Percentiles rank a stretch among this genome's conserved stretches.
phyloP scores from a whole-genome alignment of 495 filamentous ascomycete genomes.

The Tirmania nivea region DNA sequence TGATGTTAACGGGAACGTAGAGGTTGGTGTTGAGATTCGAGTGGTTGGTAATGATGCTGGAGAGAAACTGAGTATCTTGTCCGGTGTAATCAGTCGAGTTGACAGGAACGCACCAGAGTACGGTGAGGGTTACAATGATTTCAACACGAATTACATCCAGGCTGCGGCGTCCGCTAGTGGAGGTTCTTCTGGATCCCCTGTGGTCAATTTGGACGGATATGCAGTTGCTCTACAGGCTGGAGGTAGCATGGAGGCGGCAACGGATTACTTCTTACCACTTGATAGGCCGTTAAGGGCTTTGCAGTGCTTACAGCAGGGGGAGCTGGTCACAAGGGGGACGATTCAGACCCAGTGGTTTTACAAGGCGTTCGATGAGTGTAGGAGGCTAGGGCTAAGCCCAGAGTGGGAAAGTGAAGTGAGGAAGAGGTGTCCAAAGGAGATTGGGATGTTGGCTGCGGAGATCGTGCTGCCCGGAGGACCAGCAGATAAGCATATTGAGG shows the following conservation, averaged over 20 bases:
- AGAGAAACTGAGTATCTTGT: conserved; percentile 94
- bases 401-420: conserved; percentile 72
- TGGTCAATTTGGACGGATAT: conserved; percentile 85
- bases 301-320: conserved; percentile 54
- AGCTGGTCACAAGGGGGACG: conserved; percentile 65
- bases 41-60: conserved; percentile 98
- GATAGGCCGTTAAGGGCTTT: conserved; percentile 75
- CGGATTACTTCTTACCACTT: conserved; percentile 91
- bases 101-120: conserved; percentile 97
- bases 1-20: conserved; percentile 8
- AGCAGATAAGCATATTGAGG: conserved; percentile 61
- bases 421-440: conserved; percentile 70
- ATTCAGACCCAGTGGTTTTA: conserved; percentile 95
- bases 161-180: conserved; percentile 90
- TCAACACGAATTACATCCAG: conserved; percentile 99
- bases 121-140: conserved; percentile 94
- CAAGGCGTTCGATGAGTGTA: conserved; percentile 94
- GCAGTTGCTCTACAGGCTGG: conserved; percentile 89
- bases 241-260: conserved; percentile 80
- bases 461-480: conserved; percentile 83
- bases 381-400: conserved; percentile 61
- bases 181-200: conserved; percentile 88
- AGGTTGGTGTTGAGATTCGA: conserved; percentile 75
- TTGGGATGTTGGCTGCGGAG: conserved; percentile 90
- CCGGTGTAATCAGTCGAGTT: conserved; percentile 85